A percentile compares a stretch with the other conserved stretches of the same genome.
Evolutionary conservation across 2,329 filamentous ascomycete species (phyloP).

Genomic region (Rhinocladiella mackenziei): DNA sequence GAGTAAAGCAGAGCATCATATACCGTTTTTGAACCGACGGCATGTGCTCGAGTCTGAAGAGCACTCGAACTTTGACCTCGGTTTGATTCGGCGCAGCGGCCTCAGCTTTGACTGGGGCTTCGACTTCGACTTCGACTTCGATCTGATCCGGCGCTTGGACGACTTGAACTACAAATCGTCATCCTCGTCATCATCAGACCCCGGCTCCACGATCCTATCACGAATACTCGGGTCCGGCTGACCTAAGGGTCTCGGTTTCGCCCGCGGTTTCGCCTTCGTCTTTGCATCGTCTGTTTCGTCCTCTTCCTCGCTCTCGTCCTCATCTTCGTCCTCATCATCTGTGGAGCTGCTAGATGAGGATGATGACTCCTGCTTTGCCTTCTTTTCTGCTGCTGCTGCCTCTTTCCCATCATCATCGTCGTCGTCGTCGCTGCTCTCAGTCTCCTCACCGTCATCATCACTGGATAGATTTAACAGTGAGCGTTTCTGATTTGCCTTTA

Average conservation of each 20-base stretch:
- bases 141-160: neutral
- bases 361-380: neutral
- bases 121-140: neutral
- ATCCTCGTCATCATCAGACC: too few relatives aligned
- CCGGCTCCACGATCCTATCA: too few relatives aligned
- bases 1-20: too few relatives aligned
- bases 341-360: neutral
- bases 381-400: neutral
- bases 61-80: too few relatives aligned
- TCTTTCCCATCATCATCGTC: slow-evolving; percentile 4
- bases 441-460: slow-evolving; percentile 12
- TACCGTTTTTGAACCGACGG: too few relatives aligned
- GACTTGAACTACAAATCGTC: too few relatives aligned
- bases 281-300: neutral
- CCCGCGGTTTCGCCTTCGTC: neutral
- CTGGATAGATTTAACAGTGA: slow-evolving; percentile 2
- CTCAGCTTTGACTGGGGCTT: neutral
- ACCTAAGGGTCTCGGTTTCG: too few relatives aligned
- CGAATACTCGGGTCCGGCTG: too few relatives aligned
- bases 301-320: neutral
- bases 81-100: neutral
- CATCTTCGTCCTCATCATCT: slow-evolving; percentile 5
- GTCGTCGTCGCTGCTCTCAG: slow-evolving; percentile 8
- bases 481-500: slow-evolving; percentile 3
- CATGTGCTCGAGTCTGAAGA: too few relatives aligned